Base-by-base conservation (phyloP, 805 yeast species). In the Lipomyces starkeyi region DNA sequence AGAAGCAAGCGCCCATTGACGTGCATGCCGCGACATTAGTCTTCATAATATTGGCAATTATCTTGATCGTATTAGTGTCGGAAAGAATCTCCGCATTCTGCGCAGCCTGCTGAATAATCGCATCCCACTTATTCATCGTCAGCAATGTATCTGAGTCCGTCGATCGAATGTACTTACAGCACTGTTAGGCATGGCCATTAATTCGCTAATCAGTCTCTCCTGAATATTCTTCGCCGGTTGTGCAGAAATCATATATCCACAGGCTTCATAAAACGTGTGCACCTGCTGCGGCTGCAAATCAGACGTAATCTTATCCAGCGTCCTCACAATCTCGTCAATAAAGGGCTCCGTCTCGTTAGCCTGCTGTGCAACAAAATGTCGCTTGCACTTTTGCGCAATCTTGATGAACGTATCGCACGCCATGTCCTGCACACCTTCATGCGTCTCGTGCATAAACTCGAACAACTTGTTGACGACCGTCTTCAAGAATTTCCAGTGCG, bases 371-470 rank as follows among this genome's bases (percentile, higher is more conserved):
- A 94, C 97, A 80, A 95, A 95, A 80, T 94, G 98, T 73, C 93
- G 88, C 80, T 93, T 93, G 85, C 99, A 95, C 81, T 95, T 95
- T 73, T 87, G 89, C 27, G 97, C 91, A 78, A 95, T 95, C 79
- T 95, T 95, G 77, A 94, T 94, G 78, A 95, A 95, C 0, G 99
- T 95, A 80, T 95, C 99, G 83, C 99, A 95, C 8, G 99, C 99
- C 59, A 56, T n/a, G 14, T 13, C 27, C 11, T 37, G 32, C 56
- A n/a, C 57, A 52, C 70, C 73, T 80, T 94, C 99, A 80, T 95
- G 99, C n/a, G 98, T 93, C 84, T 95, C 99, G 82, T 95, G 98
- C 99, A 95, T 95, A 77, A 95, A 95, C 79, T 95, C 99, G 79
- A 95, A 95, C 75, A 95, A 84, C 80, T 95, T 95, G 80, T 91